These are phyloP conservation scores for Annulohypoxylon truncatum DNA, from an alignment of 2,329 filamentous ascomycete species.

Conservation along the genomic window DNA sequence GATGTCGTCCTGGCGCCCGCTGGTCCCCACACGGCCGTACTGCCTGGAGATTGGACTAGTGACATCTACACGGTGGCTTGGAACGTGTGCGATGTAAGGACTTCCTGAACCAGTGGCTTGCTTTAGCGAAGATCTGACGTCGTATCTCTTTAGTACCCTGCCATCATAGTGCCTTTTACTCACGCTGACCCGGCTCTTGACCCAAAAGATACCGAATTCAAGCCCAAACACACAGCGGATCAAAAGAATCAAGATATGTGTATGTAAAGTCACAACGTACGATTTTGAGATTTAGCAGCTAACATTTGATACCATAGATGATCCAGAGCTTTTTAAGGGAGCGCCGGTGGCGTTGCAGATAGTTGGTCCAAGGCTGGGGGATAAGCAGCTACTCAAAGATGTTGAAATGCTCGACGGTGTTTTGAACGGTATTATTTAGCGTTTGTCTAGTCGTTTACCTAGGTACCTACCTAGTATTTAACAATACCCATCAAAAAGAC, in stretches of 20 bases:
- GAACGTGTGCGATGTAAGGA: slow-evolving; percentile 51
- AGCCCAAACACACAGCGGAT: slow-evolving; percentile 44
- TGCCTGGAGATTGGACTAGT: slow-evolving; percentile 50
- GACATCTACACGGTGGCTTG: slow-evolving; percentile 52
- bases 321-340: slow-evolving; percentile 50
- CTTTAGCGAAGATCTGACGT: slow-evolving; percentile 1
- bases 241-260: slow-evolving; percentile 47
- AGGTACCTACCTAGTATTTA: not conserved
- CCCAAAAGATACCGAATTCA: slow-evolving; percentile 44
- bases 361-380: slow-evolving; percentile 48
- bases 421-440: slow-evolving; percentile 37
- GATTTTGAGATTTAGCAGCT: not conserved
- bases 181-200: slow-evolving; percentile 48
- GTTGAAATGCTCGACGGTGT: slow-evolving; percentile 47
- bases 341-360: slow-evolving; percentile 51
- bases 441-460: not conserved
- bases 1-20: slow-evolving; percentile 48
- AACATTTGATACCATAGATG: slow-evolving; percentile 42
- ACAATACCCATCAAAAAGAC: not conserved
- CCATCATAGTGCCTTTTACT: slow-evolving; percentile 50
- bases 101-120: not conserved
- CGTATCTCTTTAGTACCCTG: slow-evolving; percentile 46
- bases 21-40: slow-evolving; percentile 50
- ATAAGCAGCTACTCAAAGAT: slow-evolving; percentile 50
- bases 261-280: slow-evolving; percentile 26